Conservation (phyloP, 73 alveolate genomes). For the Tetrahymena thermophila region DNA sequence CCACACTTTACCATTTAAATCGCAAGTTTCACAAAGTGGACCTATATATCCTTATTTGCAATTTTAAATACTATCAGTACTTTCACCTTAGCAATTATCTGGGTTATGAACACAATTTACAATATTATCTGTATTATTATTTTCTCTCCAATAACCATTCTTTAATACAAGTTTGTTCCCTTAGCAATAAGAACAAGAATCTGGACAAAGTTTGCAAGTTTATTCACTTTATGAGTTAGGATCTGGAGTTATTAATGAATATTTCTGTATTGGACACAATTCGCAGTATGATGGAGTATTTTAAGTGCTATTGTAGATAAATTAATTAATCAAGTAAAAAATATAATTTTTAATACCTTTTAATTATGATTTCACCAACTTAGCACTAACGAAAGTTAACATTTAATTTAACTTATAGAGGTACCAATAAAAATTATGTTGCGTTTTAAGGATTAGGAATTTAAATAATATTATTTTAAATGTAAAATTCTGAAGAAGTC, state of each 20-base stretch:
- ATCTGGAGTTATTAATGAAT: background rate
- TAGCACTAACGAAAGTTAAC: background rate
- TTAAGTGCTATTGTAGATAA: no score
- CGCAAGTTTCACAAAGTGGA: background rate
- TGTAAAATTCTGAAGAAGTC: background rate
- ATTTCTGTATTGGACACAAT: background rate
- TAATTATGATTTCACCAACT: background rate
- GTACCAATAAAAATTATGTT: background rate
- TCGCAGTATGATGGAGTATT: background rate
- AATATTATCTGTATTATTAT: background rate
- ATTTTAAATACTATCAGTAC: background rate
- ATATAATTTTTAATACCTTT: no score
- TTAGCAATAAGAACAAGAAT: background rate
- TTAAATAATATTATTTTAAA: no score
- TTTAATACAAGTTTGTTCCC: background rate
- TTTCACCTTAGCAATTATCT: background rate
- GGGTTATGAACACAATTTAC: background rate
- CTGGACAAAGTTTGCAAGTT: background rate
- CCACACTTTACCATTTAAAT: background rate
- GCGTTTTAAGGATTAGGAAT: background rate
- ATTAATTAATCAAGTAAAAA: no score
- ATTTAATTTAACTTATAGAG: background rate
- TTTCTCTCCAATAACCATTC: background rate
- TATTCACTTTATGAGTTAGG: background rate
- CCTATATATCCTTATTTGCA: background rate